Evolutionary conservation across 1,284 basidiomycete species (phyloP).

Genomic region (Macrocystidia cucumis): DNA sequence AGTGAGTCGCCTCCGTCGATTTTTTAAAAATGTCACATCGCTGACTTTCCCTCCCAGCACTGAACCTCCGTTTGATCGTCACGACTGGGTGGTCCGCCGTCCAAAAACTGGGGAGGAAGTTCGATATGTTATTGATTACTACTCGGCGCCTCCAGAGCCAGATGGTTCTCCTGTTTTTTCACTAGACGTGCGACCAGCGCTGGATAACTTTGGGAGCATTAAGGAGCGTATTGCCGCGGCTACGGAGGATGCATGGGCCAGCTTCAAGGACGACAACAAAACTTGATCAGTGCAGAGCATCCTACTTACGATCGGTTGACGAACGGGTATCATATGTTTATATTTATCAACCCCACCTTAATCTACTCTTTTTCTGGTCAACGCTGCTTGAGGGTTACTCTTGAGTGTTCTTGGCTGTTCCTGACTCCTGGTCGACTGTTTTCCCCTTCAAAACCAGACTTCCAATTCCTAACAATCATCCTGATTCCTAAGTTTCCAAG

Average conservation of each 20-base stretch:
- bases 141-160: conserved; percentile 78
- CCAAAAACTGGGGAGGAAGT: conserved; percentile 67
- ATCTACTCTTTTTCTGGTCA: too few relatives aligned
- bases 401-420: too few relatives aligned
- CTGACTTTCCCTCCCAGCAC: conserved; percentile 36
- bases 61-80: conserved; percentile 95
- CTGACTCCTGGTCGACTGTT: too few relatives aligned
- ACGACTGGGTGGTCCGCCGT: conserved; percentile 93
- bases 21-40: neutral
- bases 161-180: conserved; percentile 90
- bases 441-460: too few relatives aligned
- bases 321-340: too few relatives aligned
- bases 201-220: conserved; percentile 73
- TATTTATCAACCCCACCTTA: too few relatives aligned
- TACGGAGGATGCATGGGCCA: conserved; percentile 64
- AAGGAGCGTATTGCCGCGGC: conserved; percentile 66
- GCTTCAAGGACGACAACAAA: conserved; percentile 24
- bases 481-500: too few relatives aligned
- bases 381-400: too few relatives aligned
- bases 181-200: conserved; percentile 85
- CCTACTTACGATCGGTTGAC: too few relatives aligned
- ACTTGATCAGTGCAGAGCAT: too few relatives aligned
- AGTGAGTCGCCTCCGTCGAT: conserved; percentile 39
- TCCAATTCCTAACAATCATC: too few relatives aligned
- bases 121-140: conserved; percentile 96